These are phyloP conservation scores for Aleurites moluccanus DNA, from an alignment of 441 rosid genomes.

Conservation along the genomic window DNA sequence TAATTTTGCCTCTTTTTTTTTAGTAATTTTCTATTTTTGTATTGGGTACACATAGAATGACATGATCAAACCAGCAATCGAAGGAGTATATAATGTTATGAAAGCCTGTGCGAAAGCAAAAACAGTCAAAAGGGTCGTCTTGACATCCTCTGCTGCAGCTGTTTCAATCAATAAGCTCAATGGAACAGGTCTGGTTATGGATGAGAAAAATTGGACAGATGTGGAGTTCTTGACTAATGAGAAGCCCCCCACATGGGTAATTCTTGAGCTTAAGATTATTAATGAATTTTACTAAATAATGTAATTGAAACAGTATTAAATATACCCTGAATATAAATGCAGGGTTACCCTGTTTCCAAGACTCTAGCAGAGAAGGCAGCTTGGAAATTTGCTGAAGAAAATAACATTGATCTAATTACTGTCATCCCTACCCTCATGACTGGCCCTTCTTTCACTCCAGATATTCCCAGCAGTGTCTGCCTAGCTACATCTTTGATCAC, in stretches of 20 bases:
- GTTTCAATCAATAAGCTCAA: slow-evolving; percentile 57
- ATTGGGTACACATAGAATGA: slow-evolving; percentile 39
- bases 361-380: slow-evolving; percentile 75
- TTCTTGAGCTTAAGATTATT: background rate
- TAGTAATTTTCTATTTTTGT: background rate
- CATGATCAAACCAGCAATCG: slow-evolving; percentile 82
- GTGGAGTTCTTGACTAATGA: slow-evolving; percentile 54
- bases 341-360: slow-evolving; percentile 83
- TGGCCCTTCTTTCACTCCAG: slow-evolving; percentile 59
- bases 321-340: slow-evolving; percentile 21
- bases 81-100: slow-evolving; percentile 79
- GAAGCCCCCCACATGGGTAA: slow-evolving; percentile 89
- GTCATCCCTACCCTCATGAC: slow-evolving; percentile 68
- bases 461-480: slow-evolving; percentile 54
- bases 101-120: slow-evolving; percentile 59
- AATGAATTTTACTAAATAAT: too few relatives aligned
- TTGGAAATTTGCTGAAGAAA: slow-evolving; percentile 59
- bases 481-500: slow-evolving; percentile 61
- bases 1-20: too few relatives aligned
- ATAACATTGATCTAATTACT: slow-evolving; percentile 67
- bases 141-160: slow-evolving; percentile 87
- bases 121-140: slow-evolving; percentile 68
- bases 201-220: slow-evolving; percentile 74
- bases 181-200: slow-evolving; percentile 63
- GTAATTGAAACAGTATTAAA: too few relatives aligned